phyloP scores from a whole-genome alignment of 2,329 filamentous ascomycete genomes.

The Alternaria conjuncta region DNA sequence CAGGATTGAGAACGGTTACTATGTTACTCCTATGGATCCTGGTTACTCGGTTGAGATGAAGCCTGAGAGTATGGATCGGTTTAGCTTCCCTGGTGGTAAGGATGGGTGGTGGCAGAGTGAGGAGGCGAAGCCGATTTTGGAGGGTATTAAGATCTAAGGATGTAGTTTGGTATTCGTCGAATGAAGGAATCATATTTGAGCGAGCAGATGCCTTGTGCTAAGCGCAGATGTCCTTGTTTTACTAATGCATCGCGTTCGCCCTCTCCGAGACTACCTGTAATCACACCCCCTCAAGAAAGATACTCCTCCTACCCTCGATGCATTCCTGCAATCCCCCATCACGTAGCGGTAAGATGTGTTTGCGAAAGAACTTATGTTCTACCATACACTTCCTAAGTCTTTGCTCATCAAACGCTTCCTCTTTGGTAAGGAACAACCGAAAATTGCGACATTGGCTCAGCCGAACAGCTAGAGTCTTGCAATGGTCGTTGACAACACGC shows the following conservation, averaged over 20 bases:
- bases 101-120: slow-evolving; percentile 87
- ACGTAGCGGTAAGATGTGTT: background rate
- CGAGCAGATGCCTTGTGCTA: background rate
- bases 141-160: slow-evolving; percentile 57
- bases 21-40: slow-evolving; percentile 80
- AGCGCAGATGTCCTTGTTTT: background rate
- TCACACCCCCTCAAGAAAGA: background rate
- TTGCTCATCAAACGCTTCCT: background rate
- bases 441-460: background rate
- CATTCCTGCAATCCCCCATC: background rate
- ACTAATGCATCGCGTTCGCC: background rate
- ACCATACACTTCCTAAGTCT: background rate
- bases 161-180: background rate
- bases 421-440: background rate
- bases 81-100: slow-evolving; percentile 75
- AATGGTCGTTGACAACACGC: background rate
- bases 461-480: background rate
- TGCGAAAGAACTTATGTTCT: background rate
- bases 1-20: slow-evolving; percentile 82
- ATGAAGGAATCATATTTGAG: background rate
- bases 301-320: background rate
- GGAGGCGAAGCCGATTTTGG: slow-evolving; percentile 76
- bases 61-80: slow-evolving; percentile 81
- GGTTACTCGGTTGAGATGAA: slow-evolving; percentile 97
- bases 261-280: background rate